Evolutionary conservation across 257 asterid species (phyloP).

Genomic region (Gentiana dahurica): DNA sequence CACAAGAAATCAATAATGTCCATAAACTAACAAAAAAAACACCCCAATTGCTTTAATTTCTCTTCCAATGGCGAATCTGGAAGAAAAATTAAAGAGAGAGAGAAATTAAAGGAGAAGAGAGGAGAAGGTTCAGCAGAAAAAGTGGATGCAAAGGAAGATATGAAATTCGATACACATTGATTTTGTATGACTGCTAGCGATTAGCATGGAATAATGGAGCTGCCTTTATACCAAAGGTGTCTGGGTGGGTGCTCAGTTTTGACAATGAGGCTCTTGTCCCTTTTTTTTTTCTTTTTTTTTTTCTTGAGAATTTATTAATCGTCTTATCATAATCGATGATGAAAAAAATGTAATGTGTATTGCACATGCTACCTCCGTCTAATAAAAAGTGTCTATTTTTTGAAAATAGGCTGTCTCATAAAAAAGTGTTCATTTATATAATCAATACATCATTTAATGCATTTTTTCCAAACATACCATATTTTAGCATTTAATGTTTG

Average conservation of each 20-base stretch:
- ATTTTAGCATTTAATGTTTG: no score
- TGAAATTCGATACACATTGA: constrained; percentile 37
- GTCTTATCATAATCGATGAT: neutral
- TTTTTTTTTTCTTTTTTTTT: neutral
- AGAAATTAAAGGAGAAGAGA: constrained; percentile 8
- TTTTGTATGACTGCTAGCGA: constrained; percentile 10
- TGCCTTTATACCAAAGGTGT: neutral
- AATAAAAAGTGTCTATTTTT: neutral
- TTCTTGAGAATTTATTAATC: neutral
- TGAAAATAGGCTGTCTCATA: no score
- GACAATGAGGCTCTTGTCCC: constrained; percentile 7
- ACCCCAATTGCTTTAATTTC: constrained; percentile 5
- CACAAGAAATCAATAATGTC: constrained; percentile 43
- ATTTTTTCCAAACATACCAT: no score
- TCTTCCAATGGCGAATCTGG: neutral
- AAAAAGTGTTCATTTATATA: no score
- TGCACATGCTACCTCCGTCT: neutral
- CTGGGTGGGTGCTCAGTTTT: constrained; percentile 1
- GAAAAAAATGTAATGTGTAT: neutral
- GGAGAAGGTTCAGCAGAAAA: constrained; percentile 16
- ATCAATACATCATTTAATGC: no score
- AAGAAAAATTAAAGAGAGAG: neutral
- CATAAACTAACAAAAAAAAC: constrained; percentile 34
- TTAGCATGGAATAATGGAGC: constrained; percentile 20
- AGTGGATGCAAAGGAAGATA: constrained; percentile 25